Conservation (phyloP, 1,139 yeast genomes). For the Candida sp. region DNA sequence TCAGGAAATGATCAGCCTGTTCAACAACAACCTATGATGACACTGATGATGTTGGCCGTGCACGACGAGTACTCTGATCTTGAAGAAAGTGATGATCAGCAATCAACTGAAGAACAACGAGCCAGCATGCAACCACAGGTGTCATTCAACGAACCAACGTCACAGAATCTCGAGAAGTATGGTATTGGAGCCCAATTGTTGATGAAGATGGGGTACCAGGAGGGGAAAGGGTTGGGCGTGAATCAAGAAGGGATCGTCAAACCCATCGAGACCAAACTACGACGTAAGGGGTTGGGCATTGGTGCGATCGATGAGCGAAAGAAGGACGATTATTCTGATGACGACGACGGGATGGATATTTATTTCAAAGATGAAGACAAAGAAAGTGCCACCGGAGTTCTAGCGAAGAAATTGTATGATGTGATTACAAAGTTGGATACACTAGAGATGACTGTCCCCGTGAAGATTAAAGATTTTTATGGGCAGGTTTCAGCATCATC, state of each 20-base stretch:
- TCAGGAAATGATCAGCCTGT: conserved; percentile 3
- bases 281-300: conserved; percentile 75
- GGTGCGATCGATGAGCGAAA: conserved; percentile 57
- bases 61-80: conserved; percentile 26
- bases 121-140: neutral
- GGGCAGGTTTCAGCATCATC: conserved; percentile 15
- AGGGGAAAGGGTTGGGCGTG: conserved; percentile 84
- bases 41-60: conserved; percentile 16
- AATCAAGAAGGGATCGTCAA: conserved; percentile 71
- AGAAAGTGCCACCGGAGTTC: neutral
- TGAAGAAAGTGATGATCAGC: conserved; percentile 20
- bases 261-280: conserved; percentile 73
- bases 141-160: conserved; percentile 1
- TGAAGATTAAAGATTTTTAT: conserved; percentile 25
- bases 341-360: conserved; percentile 9
- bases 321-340: conserved; percentile 18
- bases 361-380: conserved; percentile 5
- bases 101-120: neutral
- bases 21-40: neutral
- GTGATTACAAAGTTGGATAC: conserved; percentile 31
- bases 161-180: conserved; percentile 36
- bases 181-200: conserved; percentile 88
- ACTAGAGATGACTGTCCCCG: conserved; percentile 32
- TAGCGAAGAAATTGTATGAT: conserved; percentile 19
- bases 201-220: conserved; percentile 85